phyloP scores from a whole-genome alignment of 441 rosid genomes.

The Syzygium malaccense region DNA sequence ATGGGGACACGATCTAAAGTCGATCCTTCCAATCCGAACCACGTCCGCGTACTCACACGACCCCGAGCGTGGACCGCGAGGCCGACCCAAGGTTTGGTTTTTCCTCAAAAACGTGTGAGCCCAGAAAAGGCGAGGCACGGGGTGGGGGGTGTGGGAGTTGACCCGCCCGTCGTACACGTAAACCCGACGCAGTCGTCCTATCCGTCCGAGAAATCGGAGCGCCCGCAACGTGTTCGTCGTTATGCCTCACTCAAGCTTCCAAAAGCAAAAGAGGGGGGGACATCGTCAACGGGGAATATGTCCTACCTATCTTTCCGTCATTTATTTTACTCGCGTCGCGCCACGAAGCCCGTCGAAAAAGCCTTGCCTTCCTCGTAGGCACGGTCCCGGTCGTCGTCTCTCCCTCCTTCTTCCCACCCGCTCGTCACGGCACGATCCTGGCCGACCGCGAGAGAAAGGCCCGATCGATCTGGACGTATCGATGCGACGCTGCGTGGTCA shows the following conservation, averaged over 20 bases:
- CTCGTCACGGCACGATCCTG: neutral
- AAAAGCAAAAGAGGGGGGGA: neutral
- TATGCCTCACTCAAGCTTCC: neutral
- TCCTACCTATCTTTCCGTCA: neutral
- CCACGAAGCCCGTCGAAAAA: neutral
- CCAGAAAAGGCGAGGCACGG: neutral
- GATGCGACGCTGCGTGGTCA: neutral
- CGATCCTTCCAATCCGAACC: neutral
- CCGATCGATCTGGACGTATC: too few relatives aligned
- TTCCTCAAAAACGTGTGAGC: neutral
- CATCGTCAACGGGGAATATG: neutral
- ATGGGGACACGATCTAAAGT: neutral
- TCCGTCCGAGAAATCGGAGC: neutral
- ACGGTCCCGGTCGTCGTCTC: too few relatives aligned
- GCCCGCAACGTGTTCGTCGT: neutral
- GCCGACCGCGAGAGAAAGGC: neutral
- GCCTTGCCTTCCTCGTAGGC: neutral
- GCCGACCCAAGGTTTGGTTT: neutral
- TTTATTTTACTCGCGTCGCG: neutral
- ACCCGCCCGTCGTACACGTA: neutral
- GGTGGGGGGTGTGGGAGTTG: neutral
- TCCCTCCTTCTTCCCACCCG: neutral
- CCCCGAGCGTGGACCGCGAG: neutral
- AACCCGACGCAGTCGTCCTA: neutral
- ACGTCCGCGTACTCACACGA: rapidly evolving